Base-by-base conservation (phyloP, 176 grass and related monocot species). In the Hordeum marinum region DNA sequence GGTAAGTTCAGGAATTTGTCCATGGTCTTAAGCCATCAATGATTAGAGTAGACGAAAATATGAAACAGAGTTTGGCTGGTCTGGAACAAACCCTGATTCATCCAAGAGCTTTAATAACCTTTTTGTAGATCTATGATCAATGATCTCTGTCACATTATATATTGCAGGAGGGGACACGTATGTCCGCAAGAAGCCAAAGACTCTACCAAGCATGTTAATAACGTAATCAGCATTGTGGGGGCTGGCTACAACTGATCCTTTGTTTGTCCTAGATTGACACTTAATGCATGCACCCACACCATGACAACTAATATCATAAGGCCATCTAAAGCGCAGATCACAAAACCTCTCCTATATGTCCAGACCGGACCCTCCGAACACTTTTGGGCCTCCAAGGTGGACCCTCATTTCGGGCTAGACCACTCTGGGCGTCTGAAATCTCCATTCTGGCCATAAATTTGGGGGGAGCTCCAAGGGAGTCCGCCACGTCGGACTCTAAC, bases 241-340 rank as follows among this genome's bases (percentile, higher is more conserved):
- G 31, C 66, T 21, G 48, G 45, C 66, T 42, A 80, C 41, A 80
- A 43, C 34, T 42, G 23, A 73, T 73, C 24, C 20, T 84, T 81
- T 81, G 78, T 81, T 75, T 68, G 70, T 82, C 60, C 79, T 68
- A 68, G 85, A 82, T 87, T 82, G 66, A 82, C 46, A 82, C 21
- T 69, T 75, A 26, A 54, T 76, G 39, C 55, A 37, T 77, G 45
- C 37, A 50, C 46, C 21, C 15, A 20, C 29, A 29, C 71, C 42
- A 48, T 74, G 42, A 21, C 50, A 76, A 37, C 10, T 57, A 70
- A 23, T 31, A 25, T 64, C 80, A 62, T 61, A 52, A 52, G 48
- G 17, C 15, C 48, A 52, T 52, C 48, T 52, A 6, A 5, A 52
- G 6, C 15, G 32, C 48, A 6, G 48, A 52, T 52, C 32, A 34